Conservation (phyloP, 192 early-diverging fungal genomes). For the Umbelopsis vinacea region DNA sequence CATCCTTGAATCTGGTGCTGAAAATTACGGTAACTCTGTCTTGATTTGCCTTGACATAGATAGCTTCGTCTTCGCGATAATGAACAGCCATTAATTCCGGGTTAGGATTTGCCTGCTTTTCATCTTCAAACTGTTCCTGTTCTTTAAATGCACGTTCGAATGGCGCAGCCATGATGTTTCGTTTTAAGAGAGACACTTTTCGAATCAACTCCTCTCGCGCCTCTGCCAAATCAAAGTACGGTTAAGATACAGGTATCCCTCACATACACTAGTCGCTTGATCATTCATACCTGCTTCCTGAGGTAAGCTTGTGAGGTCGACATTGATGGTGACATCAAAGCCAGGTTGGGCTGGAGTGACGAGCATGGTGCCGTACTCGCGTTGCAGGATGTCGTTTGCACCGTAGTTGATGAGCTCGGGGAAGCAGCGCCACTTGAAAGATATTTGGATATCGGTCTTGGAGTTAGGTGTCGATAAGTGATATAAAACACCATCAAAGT, state of each 20-base stretch:
- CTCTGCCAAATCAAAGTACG: constrained; percentile 20
- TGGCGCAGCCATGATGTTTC: constrained; percentile 92
- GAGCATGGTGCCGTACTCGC: constrained; percentile 81
- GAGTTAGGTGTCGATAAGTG: constrained; percentile 69
- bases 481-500: constrained; percentile 98
- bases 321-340: constrained; percentile 81
- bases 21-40: constrained; percentile 99
- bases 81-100: constrained; percentile 88
- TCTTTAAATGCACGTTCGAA: constrained; percentile 90
- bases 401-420: constrained; percentile 80
- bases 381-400: constrained; percentile 79
- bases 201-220: constrained; percentile 70
- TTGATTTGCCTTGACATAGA: constrained; percentile 86
- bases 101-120: constrained; percentile 67
- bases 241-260: not conserved
- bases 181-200: constrained; percentile 88
- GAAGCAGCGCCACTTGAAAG: constrained; percentile 86
- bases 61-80: constrained; percentile 93
- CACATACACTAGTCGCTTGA: not conserved
- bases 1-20: constrained; percentile 95
- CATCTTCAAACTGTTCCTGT: constrained; percentile 74
- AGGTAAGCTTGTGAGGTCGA: constrained; percentile 81
- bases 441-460: constrained; percentile 67
- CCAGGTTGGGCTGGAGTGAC: constrained; percentile 61
- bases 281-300: constrained; percentile 66